Evolutionary conservation across 2,329 filamentous ascomycete genomes (phyloP).

Genomic region (Claviceps monticola): DNA sequence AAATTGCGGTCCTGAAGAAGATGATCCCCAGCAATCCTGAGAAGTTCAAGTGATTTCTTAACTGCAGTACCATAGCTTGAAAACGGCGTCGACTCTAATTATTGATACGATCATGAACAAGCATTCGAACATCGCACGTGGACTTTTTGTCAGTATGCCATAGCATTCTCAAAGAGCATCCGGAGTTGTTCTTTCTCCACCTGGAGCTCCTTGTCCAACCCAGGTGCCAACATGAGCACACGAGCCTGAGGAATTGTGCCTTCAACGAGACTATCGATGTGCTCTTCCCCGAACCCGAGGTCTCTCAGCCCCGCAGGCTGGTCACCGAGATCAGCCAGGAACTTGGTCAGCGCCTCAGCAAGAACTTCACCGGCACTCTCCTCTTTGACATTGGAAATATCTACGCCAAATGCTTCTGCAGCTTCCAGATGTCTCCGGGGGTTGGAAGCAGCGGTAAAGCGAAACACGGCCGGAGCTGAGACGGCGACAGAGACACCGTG

Average conservation of each 20-base stretch:
- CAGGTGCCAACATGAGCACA: conserved; percentile 85
- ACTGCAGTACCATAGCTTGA: background rate
- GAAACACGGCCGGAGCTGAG: conserved; percentile 84
- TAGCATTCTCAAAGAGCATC: conserved; percentile 49
- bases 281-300: conserved; percentile 61
- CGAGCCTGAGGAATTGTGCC: conserved; percentile 86
- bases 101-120: background rate
- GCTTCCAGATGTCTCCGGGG: conserved; percentile 83
- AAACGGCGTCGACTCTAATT: background rate
- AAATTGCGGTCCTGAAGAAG: conserved; percentile 52
- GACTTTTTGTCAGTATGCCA: conserved; percentile 21
- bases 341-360: conserved; percentile 66
- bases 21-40: conserved; percentile 51
- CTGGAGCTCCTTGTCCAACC: conserved; percentile 54
- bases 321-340: conserved; percentile 72
- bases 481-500: conserved; percentile 94
- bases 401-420: conserved; percentile 81
- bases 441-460: conserved; percentile 82
- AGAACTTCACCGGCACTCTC: conserved; percentile 85
- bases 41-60: conserved; percentile 27
- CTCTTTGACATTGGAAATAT: conserved; percentile 72
- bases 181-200: conserved; percentile 60
- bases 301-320: conserved; percentile 78
- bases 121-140: background rate
- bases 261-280: conserved; percentile 78